Conservation (phyloP, 2,329 filamentous ascomycete genomes). For the Verticillium alfalfae region DNA sequence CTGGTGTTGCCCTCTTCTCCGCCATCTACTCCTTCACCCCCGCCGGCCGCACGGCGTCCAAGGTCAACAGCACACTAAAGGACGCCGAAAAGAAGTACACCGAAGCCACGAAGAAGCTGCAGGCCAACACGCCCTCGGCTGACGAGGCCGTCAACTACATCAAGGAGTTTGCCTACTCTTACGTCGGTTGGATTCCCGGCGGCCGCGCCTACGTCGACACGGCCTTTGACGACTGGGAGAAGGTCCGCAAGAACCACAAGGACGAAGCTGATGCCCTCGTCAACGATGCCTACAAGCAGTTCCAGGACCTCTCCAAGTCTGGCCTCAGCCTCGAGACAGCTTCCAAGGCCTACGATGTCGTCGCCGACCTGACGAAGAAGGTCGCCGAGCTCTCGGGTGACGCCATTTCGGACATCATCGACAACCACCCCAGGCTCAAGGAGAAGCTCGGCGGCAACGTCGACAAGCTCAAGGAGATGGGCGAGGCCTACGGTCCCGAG, state of each 20-base stretch:
- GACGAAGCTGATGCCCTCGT: conserved; percentile 67
- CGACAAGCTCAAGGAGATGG: conserved; percentile 64
- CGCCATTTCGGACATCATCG: conserved; percentile 57
- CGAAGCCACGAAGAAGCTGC: conserved; percentile 52
- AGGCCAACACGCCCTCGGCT: conserved; percentile 57
- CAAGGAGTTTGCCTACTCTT: conserved; percentile 60
- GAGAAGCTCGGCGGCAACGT: conserved; percentile 65
- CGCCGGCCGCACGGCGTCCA: conserved; percentile 31
- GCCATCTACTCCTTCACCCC: conserved; percentile 38
- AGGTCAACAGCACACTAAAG: conserved; percentile 40
- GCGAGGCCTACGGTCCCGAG: conserved; percentile 66
- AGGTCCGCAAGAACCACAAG: conserved; percentile 59
- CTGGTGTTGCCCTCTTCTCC: conserved; percentile 34
- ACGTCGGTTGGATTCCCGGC: conserved; percentile 67
- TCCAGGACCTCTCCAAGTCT: conserved; percentile 54
- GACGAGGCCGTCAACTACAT: conserved; percentile 64
- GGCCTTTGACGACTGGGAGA: conserved; percentile 66
- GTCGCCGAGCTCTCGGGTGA: conserved; percentile 58
- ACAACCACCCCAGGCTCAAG: conserved; percentile 70
- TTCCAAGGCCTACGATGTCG: conserved; percentile 53
- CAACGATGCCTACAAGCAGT: conserved; percentile 59
- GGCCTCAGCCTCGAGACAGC: conserved; percentile 60
- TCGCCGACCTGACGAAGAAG: conserved; percentile 56
- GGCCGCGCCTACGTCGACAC: conserved; percentile 62
- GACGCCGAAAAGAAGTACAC: conserved; percentile 58